Conservation (phyloP, 192 early-diverging fungal species). For the Coemansia sp. region DNA sequence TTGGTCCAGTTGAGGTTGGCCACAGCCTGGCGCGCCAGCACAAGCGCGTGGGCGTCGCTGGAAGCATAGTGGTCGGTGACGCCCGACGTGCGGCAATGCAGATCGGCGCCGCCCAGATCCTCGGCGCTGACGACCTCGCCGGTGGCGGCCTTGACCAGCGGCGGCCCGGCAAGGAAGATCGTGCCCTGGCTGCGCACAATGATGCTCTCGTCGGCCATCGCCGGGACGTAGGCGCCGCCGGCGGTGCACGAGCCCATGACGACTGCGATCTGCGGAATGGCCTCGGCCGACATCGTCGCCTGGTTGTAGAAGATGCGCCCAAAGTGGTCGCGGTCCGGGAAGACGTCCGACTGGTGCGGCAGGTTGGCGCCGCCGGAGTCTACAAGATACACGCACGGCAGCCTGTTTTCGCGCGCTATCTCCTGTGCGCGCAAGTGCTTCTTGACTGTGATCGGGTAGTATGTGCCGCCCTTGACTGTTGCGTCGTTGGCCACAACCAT, state of each 20-base stretch:
- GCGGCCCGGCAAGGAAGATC: conserved; percentile 95
- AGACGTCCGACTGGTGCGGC: conserved; percentile 92
- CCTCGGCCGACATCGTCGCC: conserved; percentile 70
- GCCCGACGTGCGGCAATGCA: conserved; percentile 92
- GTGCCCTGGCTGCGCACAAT: conserved; percentile 96
- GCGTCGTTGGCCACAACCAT: conserved; percentile 98
- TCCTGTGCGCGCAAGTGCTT: conserved; percentile 98
- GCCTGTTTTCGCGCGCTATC: conserved; percentile 87
- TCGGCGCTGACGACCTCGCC: conserved; percentile 93
- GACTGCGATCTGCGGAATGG: conserved; percentile 96
- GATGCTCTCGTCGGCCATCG: conserved; percentile 97
- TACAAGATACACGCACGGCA: conserved; percentile 96
- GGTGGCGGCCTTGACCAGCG: conserved; percentile 94
- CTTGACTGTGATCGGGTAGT: conserved; percentile 95
- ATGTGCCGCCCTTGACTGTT: conserved; percentile 97
- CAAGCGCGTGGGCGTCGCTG: conserved; percentile 87
- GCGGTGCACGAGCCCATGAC: conserved; percentile 98
- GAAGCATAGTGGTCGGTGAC: conserved; percentile 93
- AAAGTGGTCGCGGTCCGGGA: conserved; percentile 93
- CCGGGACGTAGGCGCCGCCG: conserved; percentile 96
- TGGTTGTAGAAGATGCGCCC: conserved; percentile 98
- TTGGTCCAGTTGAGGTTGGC: conserved; percentile 85
- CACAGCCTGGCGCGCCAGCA: conserved; percentile 80
- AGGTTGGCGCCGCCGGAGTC: conserved; percentile 96
- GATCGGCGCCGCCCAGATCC: conserved; percentile 92